phyloP scores from a whole-genome alignment of 2,329 filamentous ascomycete species.

The Spiromastix sp. region DNA sequence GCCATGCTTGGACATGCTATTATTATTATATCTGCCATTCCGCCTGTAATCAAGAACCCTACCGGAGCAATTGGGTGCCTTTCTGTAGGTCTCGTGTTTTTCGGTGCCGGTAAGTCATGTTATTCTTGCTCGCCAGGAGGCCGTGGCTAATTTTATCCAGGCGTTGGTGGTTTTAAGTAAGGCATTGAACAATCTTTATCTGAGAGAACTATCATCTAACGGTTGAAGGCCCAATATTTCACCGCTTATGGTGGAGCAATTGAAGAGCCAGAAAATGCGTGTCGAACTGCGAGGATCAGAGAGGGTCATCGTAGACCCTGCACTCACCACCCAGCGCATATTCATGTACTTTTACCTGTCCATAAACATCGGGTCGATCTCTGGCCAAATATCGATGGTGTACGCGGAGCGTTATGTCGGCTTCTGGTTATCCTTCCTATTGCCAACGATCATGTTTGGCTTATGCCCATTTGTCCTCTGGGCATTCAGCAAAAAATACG shows the following conservation, averaged over 20 bases:
- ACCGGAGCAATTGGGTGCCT: slow-evolving; percentile 54
- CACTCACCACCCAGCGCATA: slow-evolving; percentile 6
- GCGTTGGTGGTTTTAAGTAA: too few relatives aligned
- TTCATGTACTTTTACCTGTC: slow-evolving; percentile 46
- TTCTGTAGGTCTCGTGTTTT: slow-evolving; percentile 52
- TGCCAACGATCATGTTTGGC: slow-evolving; percentile 53
- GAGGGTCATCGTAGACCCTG: slow-evolving; percentile 4
- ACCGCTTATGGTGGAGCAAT: slow-evolving; percentile 62
- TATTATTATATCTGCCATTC: slow-evolving; percentile 55
- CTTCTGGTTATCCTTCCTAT: slow-evolving; percentile 50
- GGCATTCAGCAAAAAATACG: slow-evolving; percentile 52
- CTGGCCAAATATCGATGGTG: slow-evolving; percentile 49
- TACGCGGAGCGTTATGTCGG: slow-evolving; percentile 52
- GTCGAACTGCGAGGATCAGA: slow-evolving; percentile 38
- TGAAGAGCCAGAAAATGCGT: slow-evolving; percentile 46
- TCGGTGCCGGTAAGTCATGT: slow-evolving; percentile 58
- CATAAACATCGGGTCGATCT: slow-evolving; percentile 57
- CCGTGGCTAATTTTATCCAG: too few relatives aligned
- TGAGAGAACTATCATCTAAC: background rate
- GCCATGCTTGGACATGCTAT: slow-evolving; percentile 58
- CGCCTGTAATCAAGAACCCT: slow-evolving; percentile 47
- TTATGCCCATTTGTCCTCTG: slow-evolving; percentile 51
- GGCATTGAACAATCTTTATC: too few relatives aligned
- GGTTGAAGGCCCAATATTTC: slow-evolving; percentile 54
- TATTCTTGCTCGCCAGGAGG: background rate